Base-by-base conservation (phyloP, 495 filamentous ascomycete genomes). In the Penicillium ucsense region DNA sequence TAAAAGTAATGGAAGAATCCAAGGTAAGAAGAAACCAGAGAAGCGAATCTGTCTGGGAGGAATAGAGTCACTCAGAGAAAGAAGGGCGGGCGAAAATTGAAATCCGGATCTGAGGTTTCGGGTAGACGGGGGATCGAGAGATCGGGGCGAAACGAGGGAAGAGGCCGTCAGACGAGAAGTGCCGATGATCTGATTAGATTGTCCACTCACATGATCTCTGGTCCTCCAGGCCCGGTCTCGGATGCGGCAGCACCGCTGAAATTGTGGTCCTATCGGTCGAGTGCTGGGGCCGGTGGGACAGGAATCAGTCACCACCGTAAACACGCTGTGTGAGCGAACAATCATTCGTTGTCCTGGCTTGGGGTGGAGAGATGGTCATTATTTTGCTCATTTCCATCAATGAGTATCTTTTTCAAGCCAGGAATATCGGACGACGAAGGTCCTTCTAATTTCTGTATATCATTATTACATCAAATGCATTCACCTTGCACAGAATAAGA, bases 171-270 rank as follows among this genome's bases (percentile, higher is more conserved):
- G 46, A 35, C 50, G 50, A 55, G 65, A 63, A 60, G 52, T 47
- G 51, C 31, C 37, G 58, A 61, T 55, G 61, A 64, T 71, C 67
- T 63, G 70, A 73, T 73, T 64, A 67, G 70, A 73, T 72, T 55
- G 53, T 47, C 29, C 39, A 51, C 58, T 61, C 59, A 61, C 59
- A 61, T 61, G 58, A 61, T 54, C 38, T 20, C 20, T 20, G 20
- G 20, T 20, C 20, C 20, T 20, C 20, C 20, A 20, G 20, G 20
- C 20, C 56, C 59, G 59, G 56, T 60, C 52, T 62, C 59, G 59
- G 59, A 62, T 50, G 43, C 27, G 35, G 34, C 28, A 42, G 33
- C 54, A 20, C 20, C 20, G 20, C 20, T 1, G 20, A 20, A 20
- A 20, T 20, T 20, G 20, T 20, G 20, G 20, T 20, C 20, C 20